phyloP scores from a whole-genome alignment of 2,329 filamentous ascomycete genomes.

The Penicillium sp. region DNA sequence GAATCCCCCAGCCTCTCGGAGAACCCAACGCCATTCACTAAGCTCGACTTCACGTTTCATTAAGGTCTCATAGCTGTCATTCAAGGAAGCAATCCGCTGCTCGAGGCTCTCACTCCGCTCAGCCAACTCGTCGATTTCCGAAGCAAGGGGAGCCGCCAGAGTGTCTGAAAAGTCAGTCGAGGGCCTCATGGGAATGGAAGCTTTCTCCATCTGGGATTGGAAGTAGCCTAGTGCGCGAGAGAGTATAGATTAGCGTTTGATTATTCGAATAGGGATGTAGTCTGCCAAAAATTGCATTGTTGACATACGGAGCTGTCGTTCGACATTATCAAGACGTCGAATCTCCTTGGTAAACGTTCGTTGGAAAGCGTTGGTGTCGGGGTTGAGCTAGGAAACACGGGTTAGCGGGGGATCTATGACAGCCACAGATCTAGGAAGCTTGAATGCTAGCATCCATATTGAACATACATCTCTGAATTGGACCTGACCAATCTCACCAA shows the following conservation, averaged over 20 bases:
- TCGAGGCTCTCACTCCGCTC: slow-evolving; percentile 93
- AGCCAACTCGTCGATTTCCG: slow-evolving; percentile 94
- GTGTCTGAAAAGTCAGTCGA: slow-evolving; percentile 89
- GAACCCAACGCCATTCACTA: slow-evolving; percentile 97
- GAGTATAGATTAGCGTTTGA: slow-evolving; percentile 6
- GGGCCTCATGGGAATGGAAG: slow-evolving; percentile 81
- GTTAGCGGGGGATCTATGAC: slow-evolving; percentile 26
- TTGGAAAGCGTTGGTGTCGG: slow-evolving; percentile 92
- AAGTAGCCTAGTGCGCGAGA: slow-evolving; percentile 74
- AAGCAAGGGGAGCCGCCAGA: slow-evolving; percentile 84
- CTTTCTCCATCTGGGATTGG: slow-evolving; percentile 93
- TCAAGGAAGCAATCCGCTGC: slow-evolving; percentile 86
- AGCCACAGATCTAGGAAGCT: slow-evolving; percentile 13
- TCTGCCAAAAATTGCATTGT: background rate
- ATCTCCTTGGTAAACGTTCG: slow-evolving; percentile 98
- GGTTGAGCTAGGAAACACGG: slow-evolving; percentile 72
- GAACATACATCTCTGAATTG: slow-evolving; percentile 95
- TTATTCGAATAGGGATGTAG: slow-evolving; percentile 12
- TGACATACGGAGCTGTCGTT: slow-evolving; percentile 90
- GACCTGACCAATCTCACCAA: slow-evolving; percentile 94
- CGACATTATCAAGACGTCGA: slow-evolving; percentile 94
- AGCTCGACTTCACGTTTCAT: slow-evolving; percentile 98
- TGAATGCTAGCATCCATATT: slow-evolving; percentile 55
- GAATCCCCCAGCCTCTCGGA: slow-evolving; percentile 94
- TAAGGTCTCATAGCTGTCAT: slow-evolving; percentile 97